Evolutionary conservation across 176 grass and related monocot genomes (phyloP), one percentile per base, ranked within the genome.

Genomic region (Luzula sylvatica): DNA sequence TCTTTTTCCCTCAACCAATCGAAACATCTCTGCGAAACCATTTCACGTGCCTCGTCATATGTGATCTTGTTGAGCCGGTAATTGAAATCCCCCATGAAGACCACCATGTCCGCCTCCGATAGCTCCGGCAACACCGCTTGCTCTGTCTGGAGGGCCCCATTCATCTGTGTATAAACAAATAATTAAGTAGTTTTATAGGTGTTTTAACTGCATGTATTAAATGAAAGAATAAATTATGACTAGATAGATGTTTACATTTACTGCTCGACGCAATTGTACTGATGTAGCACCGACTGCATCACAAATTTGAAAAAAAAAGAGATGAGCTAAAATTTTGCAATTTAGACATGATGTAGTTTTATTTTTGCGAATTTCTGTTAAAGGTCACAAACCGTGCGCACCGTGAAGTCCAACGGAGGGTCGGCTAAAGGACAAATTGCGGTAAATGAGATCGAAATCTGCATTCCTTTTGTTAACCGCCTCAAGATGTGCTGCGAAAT

Each of bases 1-100:
- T 86, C 90, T 53, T 87, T 88, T 28, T 95, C 80, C 79, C 90
- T 95, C 43, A 95, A 71, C 90, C 83, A 95, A 62, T 95, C 90
- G 50, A 95, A 95, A 55, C 90, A 88, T 86, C 90, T 82, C 68
- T 95, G 90, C 7, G 90, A 95, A 75, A 95, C 84, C 90, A 95
- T 95, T 57, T 95, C 90, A 27, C 90, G 80, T 24, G 90, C 90
- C 81, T 95, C 90, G 67, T 95, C 84, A 46, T 95, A 95, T 50
- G 80, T 71, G 80, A 95, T 95, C 60, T 73, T 70, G 56, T 86
- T 65, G 78, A 95, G 80, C n/a, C 90, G 84, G 53, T 95, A 95
- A 73, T 95, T 95, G 53, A 95, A 95, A 72, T 95, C 90, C 58
- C 90, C 90, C 63, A 95, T 55, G 70, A 95, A 88, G 39, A 95